phyloP scores from a whole-genome alignment of 345 rosid species.

The Streptanthus diversifolius region DNA sequence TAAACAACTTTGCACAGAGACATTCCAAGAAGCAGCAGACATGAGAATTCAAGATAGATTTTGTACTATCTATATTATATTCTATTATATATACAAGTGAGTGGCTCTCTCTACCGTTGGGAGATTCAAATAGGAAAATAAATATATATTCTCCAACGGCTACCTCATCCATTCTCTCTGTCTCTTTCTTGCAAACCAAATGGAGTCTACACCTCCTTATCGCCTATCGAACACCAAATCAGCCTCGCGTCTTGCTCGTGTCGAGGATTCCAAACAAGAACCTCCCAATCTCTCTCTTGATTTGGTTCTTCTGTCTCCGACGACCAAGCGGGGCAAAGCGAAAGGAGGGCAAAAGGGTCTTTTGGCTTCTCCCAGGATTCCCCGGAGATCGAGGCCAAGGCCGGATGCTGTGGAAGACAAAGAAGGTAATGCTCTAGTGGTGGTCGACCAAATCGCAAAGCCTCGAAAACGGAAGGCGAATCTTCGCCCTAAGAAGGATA shows the following conservation, averaged over 20 bases:
- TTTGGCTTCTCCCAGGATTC: slow-evolving; percentile 52
- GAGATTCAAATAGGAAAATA: no score
- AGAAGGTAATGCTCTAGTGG: slow-evolving; percentile 35
- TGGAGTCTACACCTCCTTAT: slow-evolving; percentile 54
- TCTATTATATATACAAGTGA: no score
- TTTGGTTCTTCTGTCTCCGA: slow-evolving; percentile 43
- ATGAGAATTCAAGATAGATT: not conserved
- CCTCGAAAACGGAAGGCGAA: slow-evolving; percentile 52
- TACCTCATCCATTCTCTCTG: no score
- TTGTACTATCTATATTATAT: no score
- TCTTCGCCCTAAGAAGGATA: slow-evolving; percentile 67
- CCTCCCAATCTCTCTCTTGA: slow-evolving; percentile 45
- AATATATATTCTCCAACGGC: no score
- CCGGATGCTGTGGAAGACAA: slow-evolving; percentile 53
- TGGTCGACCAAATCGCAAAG: slow-evolving; percentile 47
- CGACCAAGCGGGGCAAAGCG: slow-evolving; percentile 47
- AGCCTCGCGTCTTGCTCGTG: slow-evolving; percentile 62
- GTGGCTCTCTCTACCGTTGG: no score
- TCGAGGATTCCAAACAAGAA: slow-evolving; percentile 19
- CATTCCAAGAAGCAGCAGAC: slow-evolving; percentile 35
- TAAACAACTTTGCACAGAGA: slow-evolving; percentile 43
- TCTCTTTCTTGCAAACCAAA: not conserved
- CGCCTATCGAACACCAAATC: slow-evolving; percentile 54
- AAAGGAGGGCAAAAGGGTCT: slow-evolving; percentile 49
- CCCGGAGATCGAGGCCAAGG: slow-evolving; percentile 57